Conservation (phyloP, 768 basidiomycete genomes). For the Tulasnella calospora region DNA sequence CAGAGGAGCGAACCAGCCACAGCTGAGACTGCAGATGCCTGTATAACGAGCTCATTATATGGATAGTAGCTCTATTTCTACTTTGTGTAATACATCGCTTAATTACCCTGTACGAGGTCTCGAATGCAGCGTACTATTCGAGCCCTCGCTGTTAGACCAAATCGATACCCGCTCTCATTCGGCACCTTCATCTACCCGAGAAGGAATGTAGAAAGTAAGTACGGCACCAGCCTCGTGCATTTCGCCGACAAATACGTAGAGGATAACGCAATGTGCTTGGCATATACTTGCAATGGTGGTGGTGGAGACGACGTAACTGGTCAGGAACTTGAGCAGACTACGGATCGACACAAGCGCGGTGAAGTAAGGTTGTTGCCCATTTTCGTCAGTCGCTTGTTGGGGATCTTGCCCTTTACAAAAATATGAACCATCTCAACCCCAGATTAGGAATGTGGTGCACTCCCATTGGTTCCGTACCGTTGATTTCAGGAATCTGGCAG, state of each 20-base stretch:
- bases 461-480: background rate
- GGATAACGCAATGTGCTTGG: background rate
- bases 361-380: background rate
- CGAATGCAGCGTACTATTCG: background rate
- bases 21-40: background rate
- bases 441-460: background rate
- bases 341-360: background rate
- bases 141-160: background rate
- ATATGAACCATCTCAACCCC: background rate
- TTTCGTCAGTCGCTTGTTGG: background rate
- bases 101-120: background rate
- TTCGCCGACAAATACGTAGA: background rate
- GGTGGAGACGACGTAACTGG: background rate
- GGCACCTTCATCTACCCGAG: background rate
- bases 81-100: background rate
- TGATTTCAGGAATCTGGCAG: constrained; percentile 55
- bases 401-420: background rate
- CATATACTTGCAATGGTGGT: background rate
- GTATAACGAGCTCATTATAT: background rate
- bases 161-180: background rate
- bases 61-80: background rate
- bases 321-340: background rate
- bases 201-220: background rate
- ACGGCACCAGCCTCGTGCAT: background rate
- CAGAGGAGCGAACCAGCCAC: background rate